Conservation (phyloP, 192 early-diverging fungal species). For the Podila epigama region DNA sequence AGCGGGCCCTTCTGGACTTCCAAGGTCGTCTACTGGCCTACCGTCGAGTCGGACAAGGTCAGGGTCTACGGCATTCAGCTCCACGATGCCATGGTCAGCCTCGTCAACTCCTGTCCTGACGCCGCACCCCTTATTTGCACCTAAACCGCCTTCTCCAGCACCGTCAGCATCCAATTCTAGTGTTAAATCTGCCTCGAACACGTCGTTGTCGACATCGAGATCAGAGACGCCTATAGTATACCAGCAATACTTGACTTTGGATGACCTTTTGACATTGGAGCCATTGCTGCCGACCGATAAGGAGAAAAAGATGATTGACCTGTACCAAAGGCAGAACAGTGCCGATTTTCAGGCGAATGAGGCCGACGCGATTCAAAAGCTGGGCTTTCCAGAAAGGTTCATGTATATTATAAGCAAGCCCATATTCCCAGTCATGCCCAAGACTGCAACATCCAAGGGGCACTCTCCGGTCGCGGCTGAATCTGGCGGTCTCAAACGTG, state of each 20-base stretch:
- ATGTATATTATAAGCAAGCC: constrained; percentile 38
- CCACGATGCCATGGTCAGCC: neutral
- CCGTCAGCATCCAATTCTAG: neutral
- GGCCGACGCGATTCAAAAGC: constrained; percentile 24
- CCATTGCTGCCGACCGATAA: constrained; percentile 33
- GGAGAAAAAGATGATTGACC: constrained; percentile 18
- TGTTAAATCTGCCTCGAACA: neutral
- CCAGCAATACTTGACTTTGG: constrained; percentile 26
- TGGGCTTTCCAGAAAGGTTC: constrained; percentile 33
- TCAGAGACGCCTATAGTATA: constrained; percentile 31
- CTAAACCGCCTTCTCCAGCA: neutral
- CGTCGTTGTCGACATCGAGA: constrained; percentile 5
- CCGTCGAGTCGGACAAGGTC: no score
- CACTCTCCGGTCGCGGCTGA: constrained; percentile 10
- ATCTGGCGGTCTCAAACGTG: neutral
- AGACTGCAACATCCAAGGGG: neutral
- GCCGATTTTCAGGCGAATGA: constrained; percentile 21
- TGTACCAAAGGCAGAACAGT: constrained; percentile 24
- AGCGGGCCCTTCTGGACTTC: no score
- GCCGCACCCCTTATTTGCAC: constrained; percentile 29
- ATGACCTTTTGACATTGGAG: constrained; percentile 37
- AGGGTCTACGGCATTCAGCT: no score
- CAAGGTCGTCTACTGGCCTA: no score
- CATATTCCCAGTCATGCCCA: constrained; percentile 6
- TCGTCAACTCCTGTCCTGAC: neutral